phyloP scores from a whole-genome alignment of 2,329 filamentous ascomycete genomes.

The Nectriaceae sp. region DNA sequence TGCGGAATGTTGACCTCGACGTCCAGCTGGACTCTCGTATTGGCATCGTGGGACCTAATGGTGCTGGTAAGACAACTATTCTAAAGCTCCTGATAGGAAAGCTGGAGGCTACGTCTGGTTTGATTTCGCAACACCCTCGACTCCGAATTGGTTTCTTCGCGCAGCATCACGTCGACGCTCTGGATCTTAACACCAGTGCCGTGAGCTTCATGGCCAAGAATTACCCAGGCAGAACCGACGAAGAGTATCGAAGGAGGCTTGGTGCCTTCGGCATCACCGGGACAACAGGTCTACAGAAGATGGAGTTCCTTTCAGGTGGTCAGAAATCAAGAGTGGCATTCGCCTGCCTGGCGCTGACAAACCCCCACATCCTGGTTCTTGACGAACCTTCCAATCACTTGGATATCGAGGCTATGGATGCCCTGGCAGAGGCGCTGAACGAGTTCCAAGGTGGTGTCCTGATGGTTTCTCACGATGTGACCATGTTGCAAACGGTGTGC shows the following conservation, averaged over 20 bases:
- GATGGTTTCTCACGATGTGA: constrained; percentile 99
- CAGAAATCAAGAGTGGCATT: constrained; percentile 99
- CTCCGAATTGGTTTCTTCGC: constrained; percentile 95
- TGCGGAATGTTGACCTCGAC: constrained; percentile 88
- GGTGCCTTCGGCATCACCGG: constrained; percentile 90
- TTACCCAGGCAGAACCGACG: constrained; percentile 88
- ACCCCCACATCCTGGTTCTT: constrained; percentile 95
- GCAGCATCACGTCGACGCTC: constrained; percentile 95
- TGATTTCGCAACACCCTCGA: constrained; percentile 87
- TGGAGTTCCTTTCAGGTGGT: constrained; percentile 90
- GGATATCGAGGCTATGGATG: constrained; percentile 99
- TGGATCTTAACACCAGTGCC: constrained; percentile 85
- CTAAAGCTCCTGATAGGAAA: constrained; percentile 94
- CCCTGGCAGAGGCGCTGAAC: constrained; percentile 78
- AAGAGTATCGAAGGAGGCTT: constrained; percentile 94
- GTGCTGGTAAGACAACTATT: constrained; percentile 98
- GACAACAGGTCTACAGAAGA: constrained; percentile 95
- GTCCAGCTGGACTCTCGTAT: constrained; percentile 98
- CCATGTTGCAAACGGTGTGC: constrained; percentile 96
- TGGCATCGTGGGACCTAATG: constrained; percentile 98
- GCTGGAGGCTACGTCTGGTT: constrained; percentile 71
- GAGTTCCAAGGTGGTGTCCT: constrained; percentile 92
- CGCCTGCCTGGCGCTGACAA: constrained; percentile 89
- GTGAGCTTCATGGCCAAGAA: constrained; percentile 95
- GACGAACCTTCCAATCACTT: constrained; percentile 99